phyloP scores from a whole-genome alignment of 148 eudicot genomes.

The Simmondsia chinensis region DNA sequence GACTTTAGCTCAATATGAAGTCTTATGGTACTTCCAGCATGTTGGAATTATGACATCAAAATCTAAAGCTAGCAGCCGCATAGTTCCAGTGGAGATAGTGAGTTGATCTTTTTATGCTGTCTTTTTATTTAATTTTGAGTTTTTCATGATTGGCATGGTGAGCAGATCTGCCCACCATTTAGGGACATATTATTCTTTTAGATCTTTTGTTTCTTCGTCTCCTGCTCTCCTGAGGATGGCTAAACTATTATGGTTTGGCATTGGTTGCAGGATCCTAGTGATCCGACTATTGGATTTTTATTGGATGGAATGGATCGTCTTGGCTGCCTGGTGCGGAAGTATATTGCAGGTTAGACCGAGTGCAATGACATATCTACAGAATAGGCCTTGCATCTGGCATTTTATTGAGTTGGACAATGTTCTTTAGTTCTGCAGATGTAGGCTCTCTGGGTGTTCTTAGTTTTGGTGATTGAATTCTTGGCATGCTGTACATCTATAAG shows the following conservation, averaged over 20 bases:
- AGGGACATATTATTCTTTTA: too few species aligned
- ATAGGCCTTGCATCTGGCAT: not conserved
- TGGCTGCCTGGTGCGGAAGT: constrained; percentile 95
- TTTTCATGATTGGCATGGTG: not conserved
- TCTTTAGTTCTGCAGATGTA: too few species aligned
- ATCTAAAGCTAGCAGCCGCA: constrained; percentile 55
- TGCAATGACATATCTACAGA: not conserved
- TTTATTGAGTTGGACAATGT: not conserved
- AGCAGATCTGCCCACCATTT: constrained; percentile 1
- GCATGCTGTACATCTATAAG: too few species aligned
- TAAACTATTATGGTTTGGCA: constrained; percentile 1
- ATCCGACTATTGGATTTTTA: constrained; percentile 92
- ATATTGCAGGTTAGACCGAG: constrained; percentile 74
- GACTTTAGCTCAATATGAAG: constrained; percentile 95
- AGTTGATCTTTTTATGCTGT: constrained; percentile 16
- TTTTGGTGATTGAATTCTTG: too few species aligned
- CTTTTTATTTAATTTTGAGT: not conserved
- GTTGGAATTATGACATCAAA: constrained; percentile 83
- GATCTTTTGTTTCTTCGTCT: not conserved
- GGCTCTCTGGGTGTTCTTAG: too few species aligned
- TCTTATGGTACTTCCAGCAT: constrained; percentile 96
- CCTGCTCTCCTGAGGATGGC: not conserved
- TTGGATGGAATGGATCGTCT: constrained; percentile 94
- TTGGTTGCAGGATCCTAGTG: constrained; percentile 87
- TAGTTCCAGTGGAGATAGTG: constrained; percentile 74